Conservation (phyloP, 1,284 basidiomycete species). For the Tremellales sp. region DNA sequence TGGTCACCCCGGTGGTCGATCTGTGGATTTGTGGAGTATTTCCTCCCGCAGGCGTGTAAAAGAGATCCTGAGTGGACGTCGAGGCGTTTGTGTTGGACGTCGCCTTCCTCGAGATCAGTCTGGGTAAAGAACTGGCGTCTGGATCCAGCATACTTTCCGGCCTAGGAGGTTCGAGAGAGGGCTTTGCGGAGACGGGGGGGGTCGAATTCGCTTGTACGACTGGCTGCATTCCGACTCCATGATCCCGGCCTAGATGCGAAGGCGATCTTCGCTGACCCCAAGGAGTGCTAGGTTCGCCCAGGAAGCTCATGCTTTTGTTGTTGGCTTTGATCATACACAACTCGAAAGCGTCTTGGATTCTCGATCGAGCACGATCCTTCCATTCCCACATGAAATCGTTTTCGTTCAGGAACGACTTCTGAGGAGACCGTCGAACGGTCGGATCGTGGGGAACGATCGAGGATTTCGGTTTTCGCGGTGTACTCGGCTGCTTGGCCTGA, state of each 20-base stretch:
- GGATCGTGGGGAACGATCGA: conserved; percentile 25
- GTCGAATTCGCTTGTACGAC: too few species aligned
- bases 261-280: too few species aligned
- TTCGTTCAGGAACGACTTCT: conserved; percentile 47
- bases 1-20: too few species aligned
- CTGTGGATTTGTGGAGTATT: too few species aligned
- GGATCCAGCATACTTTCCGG: conserved; percentile 12
- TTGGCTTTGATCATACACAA: conserved; percentile 64
- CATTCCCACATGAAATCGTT: conserved; percentile 62
- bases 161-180: conserved; percentile 2
- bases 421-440: conserved; percentile 26
- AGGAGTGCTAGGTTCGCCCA: too few species aligned
- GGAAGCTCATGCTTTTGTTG: too few species aligned
- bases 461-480: conserved; percentile 12
- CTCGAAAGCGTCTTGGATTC: conserved; percentile 72
- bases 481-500: conserved; percentile 1
- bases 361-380: conserved; percentile 63
- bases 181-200: too few species aligned
- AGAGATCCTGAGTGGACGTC: conserved; percentile 6
- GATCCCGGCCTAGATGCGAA: too few species aligned
- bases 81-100: neutral
- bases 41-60: conserved; percentile 10
- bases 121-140: too few species aligned
- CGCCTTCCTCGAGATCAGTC: neutral
- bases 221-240: too few species aligned